A percentile compares a stretch with the other conserved stretches of the same genome.
Conservation (phyloP, 805 yeast genomes). For the Metschnikowia amazonensis region DNA sequence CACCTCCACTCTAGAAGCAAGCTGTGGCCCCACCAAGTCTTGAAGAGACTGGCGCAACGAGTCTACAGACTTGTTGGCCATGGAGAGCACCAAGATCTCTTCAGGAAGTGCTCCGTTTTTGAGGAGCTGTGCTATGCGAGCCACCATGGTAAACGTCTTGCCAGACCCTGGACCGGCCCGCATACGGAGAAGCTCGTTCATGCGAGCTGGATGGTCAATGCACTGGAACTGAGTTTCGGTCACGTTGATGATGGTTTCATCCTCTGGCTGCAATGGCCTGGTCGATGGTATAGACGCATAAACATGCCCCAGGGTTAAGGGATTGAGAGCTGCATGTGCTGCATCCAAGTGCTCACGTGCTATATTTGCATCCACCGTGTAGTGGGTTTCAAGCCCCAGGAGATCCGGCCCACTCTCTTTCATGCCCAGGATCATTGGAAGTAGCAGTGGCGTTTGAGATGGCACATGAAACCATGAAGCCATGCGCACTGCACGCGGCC, state of each 20-base stretch:
- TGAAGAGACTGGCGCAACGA: constrained; percentile 36
- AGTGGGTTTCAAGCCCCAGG: background rate
- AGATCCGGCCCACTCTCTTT: background rate
- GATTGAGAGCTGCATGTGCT: background rate
- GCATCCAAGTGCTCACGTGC: background rate
- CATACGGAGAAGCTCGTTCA: constrained; percentile 44
- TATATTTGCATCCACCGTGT: background rate
- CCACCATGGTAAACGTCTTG: constrained; percentile 57
- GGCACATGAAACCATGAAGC: background rate
- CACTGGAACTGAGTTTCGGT: constrained; percentile 47
- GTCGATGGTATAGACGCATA: background rate
- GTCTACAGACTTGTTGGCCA: constrained; percentile 67
- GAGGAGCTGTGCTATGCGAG: constrained; percentile 49
- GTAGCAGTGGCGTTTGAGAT: background rate
- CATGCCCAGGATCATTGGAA: background rate
- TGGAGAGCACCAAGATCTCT: constrained; percentile 57
- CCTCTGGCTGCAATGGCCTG: background rate
- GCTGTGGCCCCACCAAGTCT: constrained; percentile 30
- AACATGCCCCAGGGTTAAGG: background rate
- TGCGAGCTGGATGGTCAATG: constrained; percentile 38
- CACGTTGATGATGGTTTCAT: constrained; percentile 9
- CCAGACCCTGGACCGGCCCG: constrained; percentile 77
- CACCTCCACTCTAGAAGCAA: constrained; percentile 77
- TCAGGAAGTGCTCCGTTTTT: constrained; percentile 40
- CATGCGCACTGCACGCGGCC: background rate